Conservation (phyloP, 371 early-diverging fungal species). For the Actinomucor elegans region DNA sequence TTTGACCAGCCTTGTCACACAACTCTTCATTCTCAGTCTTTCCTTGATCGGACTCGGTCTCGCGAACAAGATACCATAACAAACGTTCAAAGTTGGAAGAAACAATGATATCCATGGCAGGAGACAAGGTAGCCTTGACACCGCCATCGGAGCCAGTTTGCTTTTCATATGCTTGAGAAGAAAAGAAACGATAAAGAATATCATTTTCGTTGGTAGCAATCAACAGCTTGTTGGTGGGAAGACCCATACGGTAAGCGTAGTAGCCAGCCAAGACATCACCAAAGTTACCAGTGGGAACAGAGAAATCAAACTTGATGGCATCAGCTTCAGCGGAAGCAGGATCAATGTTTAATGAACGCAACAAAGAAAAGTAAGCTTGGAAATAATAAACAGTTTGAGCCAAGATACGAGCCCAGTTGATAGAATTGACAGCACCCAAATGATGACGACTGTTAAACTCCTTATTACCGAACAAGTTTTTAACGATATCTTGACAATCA, state of each 20-base stretch:
- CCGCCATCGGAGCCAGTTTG: conserved; percentile 53
- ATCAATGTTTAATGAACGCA: conserved; percentile 56
- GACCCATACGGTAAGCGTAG: conserved; percentile 90
- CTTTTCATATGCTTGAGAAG: conserved; percentile 83
- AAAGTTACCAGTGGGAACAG: conserved; percentile 98
- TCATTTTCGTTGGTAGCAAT: conserved; percentile 96
- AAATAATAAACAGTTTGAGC: conserved; percentile 97
- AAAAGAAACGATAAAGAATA: conserved; percentile 93
- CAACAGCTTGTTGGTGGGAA: conserved; percentile 80
- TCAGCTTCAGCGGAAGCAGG: conserved; percentile 50
- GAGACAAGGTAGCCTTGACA: conserved; percentile 85
- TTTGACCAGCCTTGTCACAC: conserved; percentile 55
- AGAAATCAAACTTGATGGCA: conserved; percentile 68
- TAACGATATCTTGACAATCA: conserved; percentile 96
- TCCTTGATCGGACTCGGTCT: conserved; percentile 38
- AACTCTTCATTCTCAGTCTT: conserved; percentile 37
- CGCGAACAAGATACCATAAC: conserved; percentile 85
- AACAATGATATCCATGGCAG: conserved; percentile 97
- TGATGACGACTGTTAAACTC: conserved; percentile 75
- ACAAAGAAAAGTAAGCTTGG: conserved; percentile 80
- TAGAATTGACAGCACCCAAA: conserved; percentile 97
- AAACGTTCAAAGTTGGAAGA: conserved; percentile 97
- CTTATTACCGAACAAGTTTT: conserved; percentile 81
- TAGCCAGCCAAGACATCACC: conserved; percentile 96
- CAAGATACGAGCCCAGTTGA: conserved; percentile 97